phyloP scores from a whole-genome alignment of 169 alveolate genomes.

The Plasmodium vivax region DNA sequence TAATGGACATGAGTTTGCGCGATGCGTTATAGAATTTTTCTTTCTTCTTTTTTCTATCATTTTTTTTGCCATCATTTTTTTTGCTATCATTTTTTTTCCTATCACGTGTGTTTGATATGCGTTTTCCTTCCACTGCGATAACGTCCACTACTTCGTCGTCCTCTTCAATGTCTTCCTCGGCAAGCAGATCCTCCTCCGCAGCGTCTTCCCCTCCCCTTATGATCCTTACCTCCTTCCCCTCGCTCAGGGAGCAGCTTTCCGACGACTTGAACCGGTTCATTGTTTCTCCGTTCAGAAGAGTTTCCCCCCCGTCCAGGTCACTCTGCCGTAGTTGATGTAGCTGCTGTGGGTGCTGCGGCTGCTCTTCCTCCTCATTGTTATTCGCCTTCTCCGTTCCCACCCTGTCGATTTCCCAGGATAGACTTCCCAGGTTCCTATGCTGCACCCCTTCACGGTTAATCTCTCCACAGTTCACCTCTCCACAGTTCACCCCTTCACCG shows the following conservation, averaged over 20 bases:
- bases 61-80: not conserved
- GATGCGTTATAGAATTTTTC: constrained; percentile 26
- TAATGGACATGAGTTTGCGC: constrained; percentile 65
- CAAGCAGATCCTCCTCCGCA: not conserved
- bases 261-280: constrained; percentile 20
- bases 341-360: not conserved
- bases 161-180: not conserved
- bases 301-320: constrained; percentile 4
- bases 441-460: not conserved
- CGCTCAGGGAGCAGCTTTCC: constrained; percentile 3
- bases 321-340: not conserved
- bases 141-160: not conserved
- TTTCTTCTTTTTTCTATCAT: constrained; percentile 20
- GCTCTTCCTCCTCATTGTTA: not conserved
- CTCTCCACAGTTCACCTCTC: not conserved
- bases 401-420: not conserved
- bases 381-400: not conserved
- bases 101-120: constrained; percentile 3
- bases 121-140: not conserved
- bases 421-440: constrained; percentile 10
- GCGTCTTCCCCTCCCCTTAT: constrained; percentile 14
- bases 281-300: not conserved
- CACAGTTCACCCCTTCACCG: not conserved
- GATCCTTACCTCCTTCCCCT: not conserved
- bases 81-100: constrained; percentile 15